Evolutionary conservation across 164 flowering plant genomes (phyloP).

Genomic region (Sextonia rubra): DNA sequence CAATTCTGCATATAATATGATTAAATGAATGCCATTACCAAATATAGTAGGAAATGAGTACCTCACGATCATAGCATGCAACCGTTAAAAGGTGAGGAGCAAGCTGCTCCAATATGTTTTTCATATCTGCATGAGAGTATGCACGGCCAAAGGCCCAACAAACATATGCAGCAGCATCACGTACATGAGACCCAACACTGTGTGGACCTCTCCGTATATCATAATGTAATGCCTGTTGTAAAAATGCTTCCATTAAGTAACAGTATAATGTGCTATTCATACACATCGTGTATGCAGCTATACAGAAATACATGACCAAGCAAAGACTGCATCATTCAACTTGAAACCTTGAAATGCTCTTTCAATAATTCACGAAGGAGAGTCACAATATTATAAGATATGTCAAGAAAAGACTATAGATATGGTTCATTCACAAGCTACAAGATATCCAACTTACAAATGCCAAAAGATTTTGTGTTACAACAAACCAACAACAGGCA

Average conservation of each 20-base stretch:
- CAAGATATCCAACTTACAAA: too few species aligned
- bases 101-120: conserved; percentile 63
- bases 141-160: conserved; percentile 99
- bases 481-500: too few species aligned
- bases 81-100: conserved; percentile 86
- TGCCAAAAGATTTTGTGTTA: too few species aligned
- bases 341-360: background rate
- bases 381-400: background rate
- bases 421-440: background rate
- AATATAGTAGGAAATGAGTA: conserved; percentile 11
- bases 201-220: conserved; percentile 96
- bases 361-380: background rate
- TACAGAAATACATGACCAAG: background rate
- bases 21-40: background rate
- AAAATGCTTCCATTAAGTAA: conserved; percentile 2
- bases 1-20: background rate
- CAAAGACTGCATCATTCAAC: background rate
- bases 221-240: conserved; percentile 83
- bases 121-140: conserved; percentile 81
- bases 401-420: background rate
- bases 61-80: conserved; percentile 99
- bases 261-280: too few species aligned
- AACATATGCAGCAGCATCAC: conserved; percentile 99
- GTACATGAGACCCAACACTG: conserved; percentile 97
- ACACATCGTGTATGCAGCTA: background rate